Percentiles rank a stretch among this genome's conserved stretches.
Evolutionary conservation across 140 eudicot genomes (phyloP).

Genomic region (Oenanthe javanica): DNA sequence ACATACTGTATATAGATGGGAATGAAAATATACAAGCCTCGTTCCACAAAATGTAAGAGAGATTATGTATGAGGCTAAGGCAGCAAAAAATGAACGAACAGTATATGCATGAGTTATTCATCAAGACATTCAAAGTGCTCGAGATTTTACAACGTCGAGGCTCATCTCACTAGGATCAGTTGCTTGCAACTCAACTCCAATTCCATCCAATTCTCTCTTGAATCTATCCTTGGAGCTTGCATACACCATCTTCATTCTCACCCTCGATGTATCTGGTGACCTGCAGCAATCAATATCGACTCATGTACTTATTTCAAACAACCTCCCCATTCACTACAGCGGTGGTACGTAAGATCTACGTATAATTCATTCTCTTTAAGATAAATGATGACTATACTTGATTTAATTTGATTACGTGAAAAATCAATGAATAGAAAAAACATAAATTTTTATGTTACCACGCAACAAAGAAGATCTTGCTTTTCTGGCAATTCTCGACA

Average conservation of each 20-base stretch:
- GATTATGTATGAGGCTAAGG: not conserved
- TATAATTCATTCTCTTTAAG: not conserved
- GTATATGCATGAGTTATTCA: not conserved
- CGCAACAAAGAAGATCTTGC: conserved; percentile 95
- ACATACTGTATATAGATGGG: not conserved
- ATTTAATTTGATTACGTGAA: too few relatives aligned
- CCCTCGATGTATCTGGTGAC: conserved; percentile 79
- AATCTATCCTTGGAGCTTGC: conserved; percentile 99
- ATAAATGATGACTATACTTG: not conserved
- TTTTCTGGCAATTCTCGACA: conserved; percentile 82
- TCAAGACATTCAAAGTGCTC: conserved; percentile 38
- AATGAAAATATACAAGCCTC: conserved; percentile 1
- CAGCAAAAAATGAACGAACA: not conserved
- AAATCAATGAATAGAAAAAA: not conserved
- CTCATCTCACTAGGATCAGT: conserved; percentile 98
- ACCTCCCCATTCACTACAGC: not conserved
- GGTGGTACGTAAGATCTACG: not conserved
- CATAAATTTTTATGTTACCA: conserved; percentile 28
- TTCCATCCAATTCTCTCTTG: conserved; percentile 94
- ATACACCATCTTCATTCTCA: conserved; percentile 93
- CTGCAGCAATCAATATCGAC: conserved; percentile 16
- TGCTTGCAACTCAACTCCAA: conserved; percentile 89
- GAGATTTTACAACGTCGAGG: conserved; percentile 66
- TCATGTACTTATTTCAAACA: not conserved
- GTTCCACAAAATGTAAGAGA: not conserved